Percentiles rank a stretch among this genome's conserved stretches.
Conservation (phyloP, 2,329 filamentous ascomycete genomes). For the Neophaeococcomyces mojaviensis region DNA sequence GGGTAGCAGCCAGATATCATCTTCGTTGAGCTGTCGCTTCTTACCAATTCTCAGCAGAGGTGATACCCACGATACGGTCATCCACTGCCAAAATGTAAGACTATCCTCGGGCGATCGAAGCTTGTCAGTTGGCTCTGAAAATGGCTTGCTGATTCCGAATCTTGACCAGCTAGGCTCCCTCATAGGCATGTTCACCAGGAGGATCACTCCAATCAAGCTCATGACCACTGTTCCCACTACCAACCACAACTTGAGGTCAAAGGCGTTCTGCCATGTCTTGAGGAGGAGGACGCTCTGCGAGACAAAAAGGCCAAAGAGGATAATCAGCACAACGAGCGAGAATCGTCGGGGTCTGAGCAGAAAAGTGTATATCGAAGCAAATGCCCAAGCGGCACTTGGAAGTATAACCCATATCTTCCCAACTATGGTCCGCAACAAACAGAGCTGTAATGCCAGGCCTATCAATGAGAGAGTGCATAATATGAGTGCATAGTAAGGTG, state of each 20-base stretch:
- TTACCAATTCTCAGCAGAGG: slow-evolving; percentile 62
- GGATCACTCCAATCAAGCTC: slow-evolving; percentile 34
- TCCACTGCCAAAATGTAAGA: slow-evolving; percentile 72
- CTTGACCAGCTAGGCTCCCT: slow-evolving; percentile 50
- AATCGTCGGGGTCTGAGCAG: slow-evolving; percentile 12
- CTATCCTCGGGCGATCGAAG: slow-evolving; percentile 75
- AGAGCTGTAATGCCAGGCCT: slow-evolving; percentile 12
- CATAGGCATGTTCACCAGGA: slow-evolving; percentile 63
- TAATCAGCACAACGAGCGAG: slow-evolving; percentile 12
- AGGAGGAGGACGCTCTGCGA: slow-evolving; percentile 8
- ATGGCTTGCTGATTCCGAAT: slow-evolving; percentile 53
- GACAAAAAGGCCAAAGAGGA: slow-evolving; percentile 7
- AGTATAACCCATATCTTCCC: slow-evolving; percentile 9
- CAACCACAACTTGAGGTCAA: not conserved
- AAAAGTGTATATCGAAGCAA: slow-evolving; percentile 6
- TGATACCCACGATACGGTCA: slow-evolving; percentile 75
- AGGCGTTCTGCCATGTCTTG: slow-evolving; percentile 8
- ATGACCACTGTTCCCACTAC: slow-evolving; percentile 7
- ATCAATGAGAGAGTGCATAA: slow-evolving; percentile 12
- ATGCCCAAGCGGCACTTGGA: slow-evolving; percentile 10
- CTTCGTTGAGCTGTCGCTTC: slow-evolving; percentile 60
- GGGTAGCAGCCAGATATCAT: slow-evolving; percentile 73
- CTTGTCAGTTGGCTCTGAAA: slow-evolving; percentile 46
- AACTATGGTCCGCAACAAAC: slow-evolving; percentile 8
- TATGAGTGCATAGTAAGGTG: slow-evolving; percentile 8